A percentile compares a stretch with the other conserved stretches of the same genome.
Evolutionary conservation across 495 filamentous ascomycete genomes (phyloP).

Genomic region (Antarctomyces pellizariae): DNA sequence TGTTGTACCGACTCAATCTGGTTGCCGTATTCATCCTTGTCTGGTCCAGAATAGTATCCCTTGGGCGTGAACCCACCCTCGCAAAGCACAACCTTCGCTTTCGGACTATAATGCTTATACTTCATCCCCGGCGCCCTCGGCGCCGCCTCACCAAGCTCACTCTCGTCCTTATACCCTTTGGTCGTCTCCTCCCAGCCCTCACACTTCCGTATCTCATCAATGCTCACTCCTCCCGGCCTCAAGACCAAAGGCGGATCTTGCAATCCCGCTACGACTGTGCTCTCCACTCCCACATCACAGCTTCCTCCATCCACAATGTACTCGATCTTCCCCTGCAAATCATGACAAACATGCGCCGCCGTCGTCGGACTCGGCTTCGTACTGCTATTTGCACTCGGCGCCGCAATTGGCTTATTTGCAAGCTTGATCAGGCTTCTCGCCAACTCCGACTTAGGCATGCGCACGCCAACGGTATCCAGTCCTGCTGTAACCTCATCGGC

Average conservation of each 20-base stretch:
- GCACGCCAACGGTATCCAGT: slow-evolving; percentile 63
- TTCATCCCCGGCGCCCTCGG: slow-evolving; percentile 95
- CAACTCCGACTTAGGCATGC: slow-evolving; percentile 69
- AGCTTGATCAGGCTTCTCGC: slow-evolving; percentile 66
- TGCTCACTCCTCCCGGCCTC: slow-evolving; percentile 72
- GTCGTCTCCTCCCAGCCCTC: slow-evolving; percentile 59
- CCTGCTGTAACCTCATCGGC: slow-evolving; percentile 75
- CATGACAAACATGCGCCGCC: slow-evolving; percentile 68
- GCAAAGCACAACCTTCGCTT: slow-evolving; percentile 66
- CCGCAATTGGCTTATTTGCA: slow-evolving; percentile 60
- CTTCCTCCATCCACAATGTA: slow-evolving; percentile 76
- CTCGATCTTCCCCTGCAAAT: slow-evolving; percentile 65
- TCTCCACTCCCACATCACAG: slow-evolving; percentile 79
- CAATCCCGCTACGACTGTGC: slow-evolving; percentile 86
- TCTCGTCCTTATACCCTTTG: slow-evolving; percentile 49
- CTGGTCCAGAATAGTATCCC: slow-evolving; percentile 2
- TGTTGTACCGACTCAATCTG: no score
- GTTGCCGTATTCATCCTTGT: no score
- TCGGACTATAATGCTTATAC: slow-evolving; percentile 92
- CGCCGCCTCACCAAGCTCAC: slow-evolving; percentile 25
- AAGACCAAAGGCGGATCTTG: slow-evolving; percentile 58
- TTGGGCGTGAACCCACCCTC: slow-evolving; percentile 19
- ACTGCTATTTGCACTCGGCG: slow-evolving; percentile 82
- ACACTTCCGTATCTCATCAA: slow-evolving; percentile 52
- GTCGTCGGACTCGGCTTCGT: slow-evolving; percentile 80